Evolutionary conservation across 805 yeast genomes (phyloP), one percentile per base, ranked within the genome.

Genomic region (Priceomyces haplophilus): DNA sequence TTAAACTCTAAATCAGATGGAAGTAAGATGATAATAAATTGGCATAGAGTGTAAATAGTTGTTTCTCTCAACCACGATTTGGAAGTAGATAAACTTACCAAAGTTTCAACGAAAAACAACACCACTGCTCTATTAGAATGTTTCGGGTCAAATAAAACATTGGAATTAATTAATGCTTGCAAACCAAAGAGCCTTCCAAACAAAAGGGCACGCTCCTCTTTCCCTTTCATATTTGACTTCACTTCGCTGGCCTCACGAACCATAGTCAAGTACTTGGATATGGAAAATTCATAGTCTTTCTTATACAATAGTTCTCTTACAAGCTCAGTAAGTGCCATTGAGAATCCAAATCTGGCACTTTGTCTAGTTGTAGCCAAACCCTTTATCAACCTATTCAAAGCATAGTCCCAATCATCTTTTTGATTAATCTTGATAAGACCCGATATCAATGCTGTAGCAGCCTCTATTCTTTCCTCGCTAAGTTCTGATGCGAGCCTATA

Each of bases 1-100:
- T 17, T 55, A 46, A 12, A 32, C 24, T 39, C 44, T 40, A 41
- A 45, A 49, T 24, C 43, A 39, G 17, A 47, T 29, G 7, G 16
- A 11, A 30, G 17, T 13, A 41, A 38, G 8, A 32, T 18, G 12
- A 17, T n/a, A 7, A 69, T 45, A 37, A 84, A 72, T 40, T 78
- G 81, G 51, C 75, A 79, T 37, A 90, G 67, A 1, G 95, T 85
- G 55, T 73, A 86, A 53, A 86, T 72, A 32, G 88, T 73, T 3
- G 95, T 80, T 62, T 91, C 97, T 46, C 95, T 71, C 33, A 90
- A 76, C 97, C 97, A 90, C 1, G 86, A 77, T 59, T 90, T 91
- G 27, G 67, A 50, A 11, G 68, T 59, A 0, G 95, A 76, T 42
- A 90, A 67, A 18, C 76, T 79, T 3, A 87, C 58, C 29, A 85